Evolutionary conservation across 768 basidiomycete genomes (phyloP).

Genomic region (Pleurotus giganteus): DNA sequence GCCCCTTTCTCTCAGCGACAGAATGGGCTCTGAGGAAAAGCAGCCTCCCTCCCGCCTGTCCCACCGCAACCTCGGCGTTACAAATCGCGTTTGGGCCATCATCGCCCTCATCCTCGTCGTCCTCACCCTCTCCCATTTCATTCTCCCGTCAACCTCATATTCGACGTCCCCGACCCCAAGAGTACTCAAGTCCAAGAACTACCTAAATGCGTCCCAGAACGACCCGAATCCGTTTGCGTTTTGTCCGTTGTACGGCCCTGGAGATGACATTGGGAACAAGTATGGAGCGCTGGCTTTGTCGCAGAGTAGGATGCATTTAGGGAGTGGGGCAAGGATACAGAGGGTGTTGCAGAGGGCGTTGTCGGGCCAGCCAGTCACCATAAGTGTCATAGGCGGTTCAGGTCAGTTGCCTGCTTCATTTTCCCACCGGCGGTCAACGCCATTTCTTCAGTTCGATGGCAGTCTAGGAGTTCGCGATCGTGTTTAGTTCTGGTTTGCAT

Average conservation of each 20-base stretch:
- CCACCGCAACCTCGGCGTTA: conserved; percentile 60
- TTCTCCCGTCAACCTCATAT: conserved; percentile 35
- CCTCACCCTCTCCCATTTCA: conserved; percentile 53
- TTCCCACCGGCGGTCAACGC: background rate
- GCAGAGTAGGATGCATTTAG: conserved; percentile 72
- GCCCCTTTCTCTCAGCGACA: background rate
- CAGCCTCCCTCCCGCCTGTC: conserved; percentile 47
- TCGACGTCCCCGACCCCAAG: background rate
- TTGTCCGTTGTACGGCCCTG: conserved; percentile 85
- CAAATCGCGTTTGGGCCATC: conserved; percentile 69
- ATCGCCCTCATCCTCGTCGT: conserved; percentile 52
- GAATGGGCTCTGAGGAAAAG: conserved; percentile 49
- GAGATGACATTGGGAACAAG: conserved; percentile 74
- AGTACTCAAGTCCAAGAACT: conserved; percentile 67
- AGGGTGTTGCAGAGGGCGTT: conserved; percentile 81
- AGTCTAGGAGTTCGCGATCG: no score
- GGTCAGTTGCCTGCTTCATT: conserved; percentile 48
- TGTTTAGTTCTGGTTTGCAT: no score
- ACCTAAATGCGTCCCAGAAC: conserved; percentile 62
- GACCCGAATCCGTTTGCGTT: conserved; percentile 82
- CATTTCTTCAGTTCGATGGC: conserved; percentile 9
- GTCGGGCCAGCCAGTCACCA: conserved; percentile 82
- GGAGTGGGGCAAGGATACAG: conserved; percentile 81
- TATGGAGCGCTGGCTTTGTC: conserved; percentile 76
- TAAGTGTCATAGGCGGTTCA: conserved; percentile 88